Evolutionary conservation across 257 asterid species (phyloP), one percentile per base, ranked within the genome.

Genomic region (Ehretia macrophylla): DNA sequence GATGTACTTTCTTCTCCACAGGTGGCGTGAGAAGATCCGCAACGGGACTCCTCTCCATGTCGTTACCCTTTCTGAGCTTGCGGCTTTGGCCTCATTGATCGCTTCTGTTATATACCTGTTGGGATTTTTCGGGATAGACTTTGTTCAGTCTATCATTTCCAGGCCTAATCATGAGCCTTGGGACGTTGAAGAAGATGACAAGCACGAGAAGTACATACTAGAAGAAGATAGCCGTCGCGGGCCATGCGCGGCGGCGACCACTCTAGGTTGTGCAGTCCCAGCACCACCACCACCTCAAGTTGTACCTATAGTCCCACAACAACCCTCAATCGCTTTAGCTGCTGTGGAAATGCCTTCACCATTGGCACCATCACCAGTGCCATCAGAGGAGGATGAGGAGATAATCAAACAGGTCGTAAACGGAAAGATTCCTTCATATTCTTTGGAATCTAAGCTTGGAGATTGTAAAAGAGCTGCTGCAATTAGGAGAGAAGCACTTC

Each of bases 21-120:
- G 77, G 49, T 80, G 83, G 81, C 76, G 83, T 32, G 81, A 71
- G 64, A 80, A 80, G 68, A 80, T 80, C 74, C 79, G 86, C 5
- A 75, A 75, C 44, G 60, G 75, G 0, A 69, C 62, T 18, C 86
- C 83, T 19, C 83, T 80, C 4, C 81, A 80, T 17, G 77, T 80
- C 4, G 67, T 80, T 12, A 71, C 81, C 8, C 40, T 77, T 2
- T 80, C 83, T 13, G 86, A 80, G 66, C 75, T 80, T 14, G 72
- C 44, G 4, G 86, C 83, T n/a, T 19, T 72, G 47, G 67, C 37
- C 20, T 74, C 75, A 1, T 50, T 80, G 38, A 62, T 77, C 27
- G 77, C 81, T 5, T 80, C 83, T 0, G 66, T 69, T 10, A 69
- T 77, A 10, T 77, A 80, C n/a, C 68, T 80, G 0, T 39, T 80